Percentiles rank a stretch among this genome's conserved stretches.
Conservation (phyloP, 2,329 filamentous ascomycete genomes). For the Amauroascus niger region DNA sequence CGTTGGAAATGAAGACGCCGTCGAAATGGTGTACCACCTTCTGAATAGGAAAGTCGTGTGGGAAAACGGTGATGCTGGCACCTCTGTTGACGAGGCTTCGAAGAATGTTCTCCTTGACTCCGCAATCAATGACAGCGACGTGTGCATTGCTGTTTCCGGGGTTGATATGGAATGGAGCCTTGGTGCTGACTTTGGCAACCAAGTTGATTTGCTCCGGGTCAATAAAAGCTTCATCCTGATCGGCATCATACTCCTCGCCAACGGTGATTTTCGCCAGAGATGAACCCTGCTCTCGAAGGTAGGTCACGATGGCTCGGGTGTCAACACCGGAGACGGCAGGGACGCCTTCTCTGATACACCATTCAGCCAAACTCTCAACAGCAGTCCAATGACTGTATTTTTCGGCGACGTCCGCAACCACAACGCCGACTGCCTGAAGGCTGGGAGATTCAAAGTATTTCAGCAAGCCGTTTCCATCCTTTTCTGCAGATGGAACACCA, state of each 20-base stretch:
- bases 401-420: constrained; percentile 87
- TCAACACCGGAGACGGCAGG: constrained; percentile 95
- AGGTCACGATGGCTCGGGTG: constrained; percentile 91
- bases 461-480: constrained; percentile 80
- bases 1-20: constrained; percentile 98
- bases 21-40: constrained; percentile 97
- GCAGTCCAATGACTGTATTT: constrained; percentile 99
- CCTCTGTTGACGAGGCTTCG: constrained; percentile 86
- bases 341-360: constrained; percentile 93
- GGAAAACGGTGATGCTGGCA: constrained; percentile 86
- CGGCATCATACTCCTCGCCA: constrained; percentile 95
- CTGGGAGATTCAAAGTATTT: constrained; percentile 98
- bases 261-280: constrained; percentile 90
- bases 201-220: constrained; percentile 96
- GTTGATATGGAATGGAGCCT: constrained; percentile 91
- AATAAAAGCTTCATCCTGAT: constrained; percentile 91
- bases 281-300: constrained; percentile 90
- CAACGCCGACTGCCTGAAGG: constrained; percentile 90
- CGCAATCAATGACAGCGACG: constrained; percentile 91
- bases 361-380: constrained; percentile 82
- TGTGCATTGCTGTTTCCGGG: constrained; percentile 75
- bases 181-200: constrained; percentile 92
- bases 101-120: constrained; percentile 99
- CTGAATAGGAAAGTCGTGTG: constrained; percentile 94
- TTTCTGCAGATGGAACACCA: constrained; percentile 76